Evolutionary conservation across 352 stramenopile species (phyloP).

Genomic region (Hyaloperonospora brassicae): DNA sequence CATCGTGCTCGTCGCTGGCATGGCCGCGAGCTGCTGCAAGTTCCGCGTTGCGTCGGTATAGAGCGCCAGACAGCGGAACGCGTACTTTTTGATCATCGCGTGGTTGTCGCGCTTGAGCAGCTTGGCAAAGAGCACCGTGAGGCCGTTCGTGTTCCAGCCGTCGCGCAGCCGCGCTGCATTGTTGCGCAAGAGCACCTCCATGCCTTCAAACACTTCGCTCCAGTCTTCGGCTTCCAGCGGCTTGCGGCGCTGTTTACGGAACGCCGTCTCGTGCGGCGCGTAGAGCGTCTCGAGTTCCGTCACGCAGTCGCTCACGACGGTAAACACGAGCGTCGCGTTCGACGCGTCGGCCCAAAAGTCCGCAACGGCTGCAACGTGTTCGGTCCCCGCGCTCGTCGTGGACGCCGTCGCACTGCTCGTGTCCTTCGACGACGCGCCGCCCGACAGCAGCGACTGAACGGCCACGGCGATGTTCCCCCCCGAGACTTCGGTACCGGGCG

Average conservation of each 20-base stretch:
- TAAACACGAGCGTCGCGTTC: slow-evolving; percentile 67
- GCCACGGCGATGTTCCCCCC: slow-evolving; percentile 61
- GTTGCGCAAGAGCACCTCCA: slow-evolving; percentile 75
- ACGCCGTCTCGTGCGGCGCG: slow-evolving; percentile 69
- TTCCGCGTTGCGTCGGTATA: slow-evolving; percentile 75
- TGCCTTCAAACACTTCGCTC: slow-evolving; percentile 82
- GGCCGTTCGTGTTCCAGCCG: slow-evolving; percentile 75
- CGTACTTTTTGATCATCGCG: slow-evolving; percentile 86
- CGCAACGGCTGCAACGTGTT: slow-evolving; percentile 40
- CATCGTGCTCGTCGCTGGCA: slow-evolving; percentile 32
- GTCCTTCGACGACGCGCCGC: slow-evolving; percentile 33
- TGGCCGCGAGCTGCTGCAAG: slow-evolving; percentile 48
- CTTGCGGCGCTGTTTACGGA: slow-evolving; percentile 76
- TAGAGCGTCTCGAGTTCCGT: slow-evolving; percentile 80
- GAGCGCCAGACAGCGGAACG: slow-evolving; percentile 75
- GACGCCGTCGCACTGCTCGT: slow-evolving; percentile 1
- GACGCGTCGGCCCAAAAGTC: slow-evolving; percentile 73
- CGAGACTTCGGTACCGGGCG: slow-evolving; percentile 19
- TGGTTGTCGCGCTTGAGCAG: slow-evolving; percentile 82
- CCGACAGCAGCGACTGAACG: slow-evolving; percentile 55
- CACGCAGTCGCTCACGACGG: slow-evolving; percentile 74
- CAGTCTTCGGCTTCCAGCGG: slow-evolving; percentile 80
- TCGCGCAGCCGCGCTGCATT: slow-evolving; percentile 61
- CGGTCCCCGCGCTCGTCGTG: slow-evolving; percentile 17
- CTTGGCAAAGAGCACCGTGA: slow-evolving; percentile 80